These are phyloP conservation scores for Oleoguttula mirabilis DNA, from an alignment of 495 filamentous ascomycete genomes.

Conservation along the genomic window DNA sequence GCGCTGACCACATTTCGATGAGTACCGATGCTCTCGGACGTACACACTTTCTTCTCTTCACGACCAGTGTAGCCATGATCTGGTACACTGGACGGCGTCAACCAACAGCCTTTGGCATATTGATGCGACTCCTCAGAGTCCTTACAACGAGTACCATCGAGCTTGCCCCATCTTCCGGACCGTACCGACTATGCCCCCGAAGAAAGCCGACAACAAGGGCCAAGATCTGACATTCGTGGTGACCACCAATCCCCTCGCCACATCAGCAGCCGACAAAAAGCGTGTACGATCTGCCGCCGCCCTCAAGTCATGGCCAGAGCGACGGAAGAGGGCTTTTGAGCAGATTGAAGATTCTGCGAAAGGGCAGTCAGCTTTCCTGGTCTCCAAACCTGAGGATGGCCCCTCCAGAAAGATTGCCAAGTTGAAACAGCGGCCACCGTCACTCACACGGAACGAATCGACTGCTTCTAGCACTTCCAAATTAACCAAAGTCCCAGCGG, in stretches of 20 bases:
- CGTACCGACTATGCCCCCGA: constrained; percentile 2
- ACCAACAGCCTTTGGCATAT: no score
- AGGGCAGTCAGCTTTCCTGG: no score
- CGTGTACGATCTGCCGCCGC: constrained; percentile 11
- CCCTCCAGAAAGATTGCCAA: neutral
- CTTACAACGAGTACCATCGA: no score
- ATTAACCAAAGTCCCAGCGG: no score
- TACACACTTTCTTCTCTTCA: no score
- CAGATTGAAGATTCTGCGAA: neutral
- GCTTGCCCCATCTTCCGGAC: no score
- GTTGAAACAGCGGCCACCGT: neutral
- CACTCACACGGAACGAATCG: neutral
- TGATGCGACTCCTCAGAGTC: no score
- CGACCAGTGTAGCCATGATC: no score
- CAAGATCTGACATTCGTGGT: constrained; percentile 11
- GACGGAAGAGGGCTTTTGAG: constrained; percentile 6
- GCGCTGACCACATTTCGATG: no score
- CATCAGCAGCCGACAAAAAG: constrained; percentile 5
- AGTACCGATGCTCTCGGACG: no score
- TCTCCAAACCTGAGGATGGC: neutral
- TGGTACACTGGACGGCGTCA: no score
- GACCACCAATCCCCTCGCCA: constrained; percentile 8
- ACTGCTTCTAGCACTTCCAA: no score
- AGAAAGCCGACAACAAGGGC: neutral
- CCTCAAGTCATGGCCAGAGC: constrained; percentile 11